Evolutionary conservation across 139 green algal species (phyloP), one percentile per base, ranked within the genome.

Genomic region (Coelastrella sp.): DNA sequence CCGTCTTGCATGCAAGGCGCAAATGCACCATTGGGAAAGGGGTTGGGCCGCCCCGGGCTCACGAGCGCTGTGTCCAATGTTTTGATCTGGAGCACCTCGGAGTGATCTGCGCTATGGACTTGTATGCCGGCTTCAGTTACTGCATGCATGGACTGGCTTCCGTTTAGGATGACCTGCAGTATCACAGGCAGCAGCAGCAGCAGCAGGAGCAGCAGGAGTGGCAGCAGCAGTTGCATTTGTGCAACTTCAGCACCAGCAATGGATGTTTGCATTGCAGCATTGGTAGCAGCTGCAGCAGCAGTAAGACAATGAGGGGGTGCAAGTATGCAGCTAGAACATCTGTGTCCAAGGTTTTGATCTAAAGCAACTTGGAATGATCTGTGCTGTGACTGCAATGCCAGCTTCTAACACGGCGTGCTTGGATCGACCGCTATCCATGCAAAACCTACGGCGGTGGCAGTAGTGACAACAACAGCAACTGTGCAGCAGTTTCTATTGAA

Each of bases 121-220:
- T 47, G 86, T 19, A 95, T 84, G 7, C 93, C 93, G 5, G 92
- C 88, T 57, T 95, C 93, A 17, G 78, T 71, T 10, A 96, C 93
- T 5, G 92, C 94, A 32, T 96, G 94, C 93, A 93, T 85, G 2
- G 92, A 91, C 47, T 94, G 92, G 86, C 92, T 95, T 86, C 94
- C 94, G 71, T 96, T 96, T 7, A 85, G 59, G 14, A 96, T 83
- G 19, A 91, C 79, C 87, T 91, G 79, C 86, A 73, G 84, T 16
- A 66, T 5, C 17, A 54, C 7, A 20, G 19, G 16, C 19, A 57
- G 17, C 8, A 56, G 13, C 80, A n/a, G n/a, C n/a, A 75, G 57
- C 61, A 76, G 68, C 11, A 58, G 57, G 58, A 85, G 58, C 79
- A 85, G 56, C 10, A 71, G 11, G 8, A 71, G 61, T 13, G 8